These are phyloP conservation scores for Saccharomycopsis crataegensis DNA, from an alignment of 1,139 yeast genomes.

Conservation along the genomic window DNA sequence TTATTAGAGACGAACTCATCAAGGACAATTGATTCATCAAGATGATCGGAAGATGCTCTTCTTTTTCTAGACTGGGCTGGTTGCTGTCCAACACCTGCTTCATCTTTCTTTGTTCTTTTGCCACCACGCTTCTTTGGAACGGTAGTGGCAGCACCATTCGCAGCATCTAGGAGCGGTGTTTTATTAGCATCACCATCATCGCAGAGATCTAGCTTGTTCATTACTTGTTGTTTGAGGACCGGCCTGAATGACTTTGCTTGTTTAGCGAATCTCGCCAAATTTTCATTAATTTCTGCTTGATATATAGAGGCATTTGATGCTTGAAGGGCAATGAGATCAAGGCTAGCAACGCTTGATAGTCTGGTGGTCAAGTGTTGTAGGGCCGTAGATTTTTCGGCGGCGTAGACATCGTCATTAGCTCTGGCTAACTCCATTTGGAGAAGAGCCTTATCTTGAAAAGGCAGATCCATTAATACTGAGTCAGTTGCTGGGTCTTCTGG, in stretches of 20 bases:
- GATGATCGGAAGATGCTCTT: too few species aligned
- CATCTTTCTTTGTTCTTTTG: background rate
- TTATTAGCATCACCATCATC: background rate
- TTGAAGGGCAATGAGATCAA: slow-evolving; percentile 24
- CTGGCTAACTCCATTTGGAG: too few species aligned
- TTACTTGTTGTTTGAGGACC: slow-evolving; percentile 24
- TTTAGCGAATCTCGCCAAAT: slow-evolving; percentile 22
- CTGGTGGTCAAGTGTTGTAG: background rate
- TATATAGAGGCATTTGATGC: slow-evolving; percentile 25
- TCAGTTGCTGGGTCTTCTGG: background rate
- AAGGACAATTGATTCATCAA: too few species aligned
- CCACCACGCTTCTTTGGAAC: background rate
- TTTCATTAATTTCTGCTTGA: slow-evolving; percentile 24
- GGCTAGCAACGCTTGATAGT: slow-evolving; percentile 19
- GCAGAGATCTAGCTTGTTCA: slow-evolving; percentile 10
- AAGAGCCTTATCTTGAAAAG: too few species aligned
- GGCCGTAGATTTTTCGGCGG: slow-evolving; percentile 3
- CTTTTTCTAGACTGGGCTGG: too few species aligned
- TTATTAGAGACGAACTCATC: too few species aligned
- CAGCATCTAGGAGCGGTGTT: background rate
- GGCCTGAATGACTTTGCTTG: slow-evolving; percentile 25
- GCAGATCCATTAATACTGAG: background rate
- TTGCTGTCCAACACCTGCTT: background rate
- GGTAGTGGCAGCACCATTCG: background rate
- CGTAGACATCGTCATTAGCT: background rate